Percentiles rank a stretch among this genome's conserved stretches.
Evolutionary conservation across 225 moss, liverwort and hornwort species (phyloP).

Genomic region (Rhytidiadelphus loreus): DNA sequence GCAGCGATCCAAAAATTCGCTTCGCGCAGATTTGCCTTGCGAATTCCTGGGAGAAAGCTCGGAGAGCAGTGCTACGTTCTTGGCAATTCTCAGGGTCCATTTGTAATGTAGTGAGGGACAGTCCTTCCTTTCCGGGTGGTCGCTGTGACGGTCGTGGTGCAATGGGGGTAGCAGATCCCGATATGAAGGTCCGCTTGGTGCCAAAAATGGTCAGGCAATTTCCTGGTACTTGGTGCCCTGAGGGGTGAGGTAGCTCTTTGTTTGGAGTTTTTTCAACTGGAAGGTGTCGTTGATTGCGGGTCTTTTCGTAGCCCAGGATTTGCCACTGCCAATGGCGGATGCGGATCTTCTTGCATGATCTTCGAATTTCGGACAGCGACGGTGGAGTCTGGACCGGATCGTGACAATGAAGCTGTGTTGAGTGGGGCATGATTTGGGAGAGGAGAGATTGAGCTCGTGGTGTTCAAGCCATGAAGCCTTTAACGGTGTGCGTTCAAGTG

Average conservation of each 20-base stretch:
- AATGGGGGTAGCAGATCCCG: neutral
- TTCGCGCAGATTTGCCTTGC: neutral
- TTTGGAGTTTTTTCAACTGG: neutral
- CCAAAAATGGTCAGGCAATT: neutral
- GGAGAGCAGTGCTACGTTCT: neutral
- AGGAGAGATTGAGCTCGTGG: neutral
- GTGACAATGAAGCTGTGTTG: neutral
- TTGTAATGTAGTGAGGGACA: neutral
- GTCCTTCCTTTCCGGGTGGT: neutral
- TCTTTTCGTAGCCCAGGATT: neutral
- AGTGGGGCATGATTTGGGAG: neutral
- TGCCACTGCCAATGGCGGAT: neutral
- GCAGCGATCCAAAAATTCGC: neutral
- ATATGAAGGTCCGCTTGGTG: neutral
- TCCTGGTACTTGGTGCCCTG: neutral
- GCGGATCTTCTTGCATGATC: neutral
- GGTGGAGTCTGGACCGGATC: neutral
- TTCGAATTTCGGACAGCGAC: neutral
- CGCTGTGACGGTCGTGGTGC: neutral
- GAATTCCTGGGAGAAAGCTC: neutral
- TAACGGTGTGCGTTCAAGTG: conserved; percentile 14
- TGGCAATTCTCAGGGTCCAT: neutral
- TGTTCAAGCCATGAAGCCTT: conserved; percentile 22
- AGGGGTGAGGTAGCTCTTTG: neutral
- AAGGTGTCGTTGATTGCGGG: neutral